Base-by-base conservation (phyloP, 2,329 filamentous ascomycete genomes). In the Eutypa lata region DNA sequence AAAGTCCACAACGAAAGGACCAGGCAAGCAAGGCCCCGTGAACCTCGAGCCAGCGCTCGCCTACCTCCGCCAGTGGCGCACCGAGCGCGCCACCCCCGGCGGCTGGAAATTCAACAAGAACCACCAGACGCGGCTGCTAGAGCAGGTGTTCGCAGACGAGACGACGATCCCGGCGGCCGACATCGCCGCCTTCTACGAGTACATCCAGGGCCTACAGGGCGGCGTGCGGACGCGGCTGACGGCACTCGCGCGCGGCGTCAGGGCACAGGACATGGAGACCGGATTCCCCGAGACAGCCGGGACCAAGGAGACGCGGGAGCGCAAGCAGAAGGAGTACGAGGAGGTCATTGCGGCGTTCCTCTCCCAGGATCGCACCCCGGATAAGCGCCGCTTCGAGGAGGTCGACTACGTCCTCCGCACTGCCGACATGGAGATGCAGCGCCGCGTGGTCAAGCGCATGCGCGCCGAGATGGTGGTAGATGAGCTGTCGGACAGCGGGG, bases 31-130 rank as follows among this genome's bases (percentile, higher is more conserved):
- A 67, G 53, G 66, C 62, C 58, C 67, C 70, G 69, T 71, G 68
- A 78, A 82, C 56, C 72, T 86, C 51, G 78, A 82, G 46, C 81
- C 86, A 14, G 87, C 91, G 53, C 77, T 95, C 16, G 78, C 83
- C 50, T 97, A 97, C 68, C 81, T 97, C 44, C 79, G 79, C 46
- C 84, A 87, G 66, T 96, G 91, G 79, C 79, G 89, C 71, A 80
- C 80, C 51, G 80, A 85, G 55, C 85, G 85, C 53, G 76, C 80
- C 10, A 78, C n/a, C n/a, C n/a, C n/a, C n/a, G n/a, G n/a, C n/a
- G n/a, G 77, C 61, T 97, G 93, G 93, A 97, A 96, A 71, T 97
- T 97, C 77, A 96, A 95, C 76, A 97, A 97, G 75, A 92, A 91
- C 62, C 85, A 91, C 66, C 92, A 97, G 71, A 90, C 87, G 50